phyloP scores from a whole-genome alignment of 1,284 basidiomycete genomes.

The Moesziomyces sp. region DNA sequence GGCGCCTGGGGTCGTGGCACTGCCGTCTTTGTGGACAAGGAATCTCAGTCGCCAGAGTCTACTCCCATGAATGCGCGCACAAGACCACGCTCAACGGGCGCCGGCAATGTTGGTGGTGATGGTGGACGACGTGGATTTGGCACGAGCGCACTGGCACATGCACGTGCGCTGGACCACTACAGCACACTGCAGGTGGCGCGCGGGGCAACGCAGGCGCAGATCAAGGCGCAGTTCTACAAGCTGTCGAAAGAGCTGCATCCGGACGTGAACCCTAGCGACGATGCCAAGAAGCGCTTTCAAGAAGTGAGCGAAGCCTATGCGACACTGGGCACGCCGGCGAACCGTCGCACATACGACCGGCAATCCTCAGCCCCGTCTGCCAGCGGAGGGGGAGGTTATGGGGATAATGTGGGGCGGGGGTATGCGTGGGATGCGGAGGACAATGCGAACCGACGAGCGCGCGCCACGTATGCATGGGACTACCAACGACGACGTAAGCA shows the following conservation, averaged over 20 bases:
- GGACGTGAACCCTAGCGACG: slow-evolving; percentile 60
- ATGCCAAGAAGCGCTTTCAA: slow-evolving; percentile 64
- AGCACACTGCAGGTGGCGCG: slow-evolving; percentile 43
- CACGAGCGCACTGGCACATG: neutral
- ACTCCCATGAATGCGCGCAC: too few species aligned
- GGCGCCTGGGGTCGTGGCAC: slow-evolving; percentile 71
- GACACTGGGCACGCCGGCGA: slow-evolving; percentile 43
- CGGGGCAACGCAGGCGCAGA: slow-evolving; percentile 58
- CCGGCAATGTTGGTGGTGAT: neutral
- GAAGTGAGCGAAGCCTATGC: slow-evolving; percentile 65
- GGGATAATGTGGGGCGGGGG: slow-evolving; percentile 26
- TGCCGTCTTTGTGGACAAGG: slow-evolving; percentile 69
- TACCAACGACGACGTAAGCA: slow-evolving; percentile 50
- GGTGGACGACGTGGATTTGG: slow-evolving; percentile 12
- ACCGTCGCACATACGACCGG: slow-evolving; percentile 22
- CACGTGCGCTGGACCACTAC: slow-evolving; percentile 38
- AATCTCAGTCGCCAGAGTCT: neutral
- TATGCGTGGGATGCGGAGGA: slow-evolving; percentile 44
- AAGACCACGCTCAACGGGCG: too few species aligned
- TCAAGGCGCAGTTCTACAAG: slow-evolving; percentile 67
- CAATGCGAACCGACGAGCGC: slow-evolving; percentile 50
- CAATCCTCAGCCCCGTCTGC: slow-evolving; percentile 3
- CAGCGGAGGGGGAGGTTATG: neutral
- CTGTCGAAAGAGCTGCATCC: slow-evolving; percentile 66
- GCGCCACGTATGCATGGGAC: slow-evolving; percentile 65